Conservation (phyloP, 2,329 filamentous ascomycete species). For the Colletotrichum abscissum region DNA sequence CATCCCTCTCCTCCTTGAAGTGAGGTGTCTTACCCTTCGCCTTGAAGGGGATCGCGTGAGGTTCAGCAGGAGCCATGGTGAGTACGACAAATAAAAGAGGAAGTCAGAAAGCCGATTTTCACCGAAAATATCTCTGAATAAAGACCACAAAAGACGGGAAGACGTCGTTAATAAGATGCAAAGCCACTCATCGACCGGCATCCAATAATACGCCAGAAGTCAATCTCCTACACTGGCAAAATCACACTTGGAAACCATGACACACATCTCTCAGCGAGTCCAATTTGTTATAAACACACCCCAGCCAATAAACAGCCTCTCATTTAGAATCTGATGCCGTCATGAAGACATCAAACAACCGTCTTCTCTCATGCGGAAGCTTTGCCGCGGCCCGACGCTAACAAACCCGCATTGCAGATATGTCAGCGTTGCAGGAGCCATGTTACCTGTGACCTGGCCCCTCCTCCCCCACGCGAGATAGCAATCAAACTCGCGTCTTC, state of each 20-base stretch:
- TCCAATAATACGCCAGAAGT: background rate
- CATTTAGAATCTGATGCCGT: background rate
- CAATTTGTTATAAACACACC: too few relatives aligned
- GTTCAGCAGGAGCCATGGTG: constrained; percentile 20
- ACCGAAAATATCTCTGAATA: too few relatives aligned
- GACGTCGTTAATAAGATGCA: background rate
- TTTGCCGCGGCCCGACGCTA: background rate
- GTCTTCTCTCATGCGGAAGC: background rate
- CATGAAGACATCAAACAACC: background rate
- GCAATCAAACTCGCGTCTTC: background rate
- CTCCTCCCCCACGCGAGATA: background rate
- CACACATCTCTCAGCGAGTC: background rate
- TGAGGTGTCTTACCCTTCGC: constrained; percentile 12
- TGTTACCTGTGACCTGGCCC: background rate
- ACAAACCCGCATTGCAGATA: background rate
- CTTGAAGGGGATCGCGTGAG: constrained; percentile 7
- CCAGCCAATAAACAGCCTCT: background rate
- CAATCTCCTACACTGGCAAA: background rate
- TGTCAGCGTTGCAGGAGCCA: background rate
- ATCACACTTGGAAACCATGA: background rate
- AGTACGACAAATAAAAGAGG: background rate
- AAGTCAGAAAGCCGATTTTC: too few relatives aligned
- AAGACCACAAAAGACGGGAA: too few relatives aligned
- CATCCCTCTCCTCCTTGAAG: constrained; percentile 21
- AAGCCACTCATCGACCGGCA: background rate